Evolutionary conservation across 139 green algal genomes (phyloP), one percentile per base, ranked within the genome.

Genomic region (Diplosphaera chodatii): DNA sequence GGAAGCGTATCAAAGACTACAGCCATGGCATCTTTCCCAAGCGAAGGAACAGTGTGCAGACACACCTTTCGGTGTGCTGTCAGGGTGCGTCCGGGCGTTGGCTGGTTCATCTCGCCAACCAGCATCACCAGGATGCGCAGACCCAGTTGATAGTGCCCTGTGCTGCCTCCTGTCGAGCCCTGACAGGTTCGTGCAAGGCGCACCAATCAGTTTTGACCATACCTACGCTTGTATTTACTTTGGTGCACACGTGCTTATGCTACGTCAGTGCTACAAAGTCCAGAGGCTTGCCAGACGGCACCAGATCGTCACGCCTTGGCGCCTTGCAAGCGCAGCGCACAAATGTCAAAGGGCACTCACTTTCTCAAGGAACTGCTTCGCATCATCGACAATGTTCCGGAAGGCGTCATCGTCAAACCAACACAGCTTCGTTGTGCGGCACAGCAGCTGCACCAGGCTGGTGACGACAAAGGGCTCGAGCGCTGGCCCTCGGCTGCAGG

Each of bases 321-420:
- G n/a, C n/a, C n/a, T n/a, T n/a, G n/a, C n/a, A n/a, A 48, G 37
- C 37, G 10, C 37, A 48, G 37, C 37, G 37, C 8, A 10, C 8
- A 48, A 6, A 48, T 6, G 8, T 10, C 37, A 6, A 6, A 6
- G 37, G 10, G 10, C 37, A 48, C 37, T 10, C 48, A 59, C 78
- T 4, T 78, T 74, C n/a, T 87, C 74, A 6, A 96, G 71, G 34
- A 91, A 85, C 27, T 75, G 78, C 73, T 91, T 91, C 22, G 82
- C 83, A 40, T 98, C 94, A 2, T 95, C 89, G n/a, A 95, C 90
- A 30, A 98, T 92, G 55, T 82, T 82, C 0, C 85, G 75, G 37
- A 92, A 85, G 28, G 75, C 77, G 23, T 97, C 92, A 40, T 88
- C 70, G 32, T 99, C 93, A 71, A 96, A 97, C 95, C 95, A 99